phyloP scores from a whole-genome alignment of 495 filamentous ascomycete genomes.

The Penicillium subrubescens region DNA sequence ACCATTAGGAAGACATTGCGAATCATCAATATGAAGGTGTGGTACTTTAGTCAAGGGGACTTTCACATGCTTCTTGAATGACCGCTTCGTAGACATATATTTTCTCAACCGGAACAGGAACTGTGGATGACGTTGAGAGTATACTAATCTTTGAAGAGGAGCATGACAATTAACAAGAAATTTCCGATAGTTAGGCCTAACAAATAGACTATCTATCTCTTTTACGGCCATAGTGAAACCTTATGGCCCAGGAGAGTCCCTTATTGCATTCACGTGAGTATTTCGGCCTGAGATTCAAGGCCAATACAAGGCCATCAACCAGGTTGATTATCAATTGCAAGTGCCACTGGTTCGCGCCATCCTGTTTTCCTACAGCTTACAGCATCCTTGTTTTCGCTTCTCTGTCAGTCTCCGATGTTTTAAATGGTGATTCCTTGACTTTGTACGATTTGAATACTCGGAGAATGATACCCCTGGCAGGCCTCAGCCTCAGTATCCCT shows the following conservation, averaged over 20 bases:
- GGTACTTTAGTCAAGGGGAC: too few relatives aligned
- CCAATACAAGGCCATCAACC: not conserved
- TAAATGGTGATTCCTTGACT: not conserved
- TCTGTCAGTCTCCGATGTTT: conserved; percentile 2
- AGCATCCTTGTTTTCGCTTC: not conserved
- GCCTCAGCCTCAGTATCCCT: not conserved
- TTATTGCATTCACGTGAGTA: not conserved
- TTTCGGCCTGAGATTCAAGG: not conserved
- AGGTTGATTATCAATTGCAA: conserved; percentile 1
- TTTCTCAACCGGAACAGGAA: too few relatives aligned
- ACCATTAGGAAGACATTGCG: too few relatives aligned
- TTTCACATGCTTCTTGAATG: too few relatives aligned
- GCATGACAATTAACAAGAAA: too few relatives aligned
- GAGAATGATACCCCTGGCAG: conserved; percentile 13
- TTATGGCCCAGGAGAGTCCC: not conserved
- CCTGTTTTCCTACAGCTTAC: not conserved
- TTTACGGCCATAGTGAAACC: not conserved
- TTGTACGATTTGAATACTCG: not conserved
- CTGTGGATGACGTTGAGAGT: too few relatives aligned
- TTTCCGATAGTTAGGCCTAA: too few relatives aligned
- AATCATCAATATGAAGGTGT: too few relatives aligned
- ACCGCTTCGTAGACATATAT: too few relatives aligned
- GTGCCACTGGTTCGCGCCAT: conserved; percentile 1
- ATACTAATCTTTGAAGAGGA: too few relatives aligned
- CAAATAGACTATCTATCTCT: not conserved